Evolutionary conservation across 495 filamentous ascomycete species (phyloP).

Genomic region (Chaetomium tenue): DNA sequence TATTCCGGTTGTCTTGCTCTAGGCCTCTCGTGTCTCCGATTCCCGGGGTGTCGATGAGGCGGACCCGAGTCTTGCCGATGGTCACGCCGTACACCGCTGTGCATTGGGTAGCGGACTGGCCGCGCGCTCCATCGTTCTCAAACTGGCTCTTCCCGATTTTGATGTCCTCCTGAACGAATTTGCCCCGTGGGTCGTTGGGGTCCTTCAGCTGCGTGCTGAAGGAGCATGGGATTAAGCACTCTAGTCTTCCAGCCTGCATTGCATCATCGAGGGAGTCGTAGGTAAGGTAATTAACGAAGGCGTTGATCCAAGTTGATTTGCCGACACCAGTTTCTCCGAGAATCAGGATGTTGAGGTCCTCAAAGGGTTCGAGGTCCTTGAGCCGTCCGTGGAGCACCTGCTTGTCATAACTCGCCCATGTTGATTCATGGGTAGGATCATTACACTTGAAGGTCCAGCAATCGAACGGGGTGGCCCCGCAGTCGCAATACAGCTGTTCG

Average conservation of each 20-base stretch:
- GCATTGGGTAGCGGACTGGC: constrained; percentile 43
- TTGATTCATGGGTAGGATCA: constrained; percentile 23
- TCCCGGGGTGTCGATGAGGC: constrained; percentile 49
- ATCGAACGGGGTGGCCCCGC: constrained; percentile 31
- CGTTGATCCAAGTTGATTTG: constrained; percentile 50
- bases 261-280: constrained; percentile 40
- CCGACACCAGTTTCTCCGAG: constrained; percentile 48
- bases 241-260: constrained; percentile 22
- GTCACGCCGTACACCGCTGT: constrained; percentile 38
- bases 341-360: constrained; percentile 46
- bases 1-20: constrained; percentile 42
- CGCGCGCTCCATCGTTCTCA: constrained; percentile 39
- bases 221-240: constrained; percentile 42
- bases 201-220: constrained; percentile 39
- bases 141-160: constrained; percentile 20
- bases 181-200: constrained; percentile 9
- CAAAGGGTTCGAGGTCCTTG: constrained; percentile 24
- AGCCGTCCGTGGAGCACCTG: not conserved
- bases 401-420: not conserved
- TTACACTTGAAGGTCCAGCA: constrained; percentile 38
- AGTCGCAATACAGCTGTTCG: constrained; percentile 40
- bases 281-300: constrained; percentile 46
- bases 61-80: constrained; percentile 30
- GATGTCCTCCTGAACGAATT: constrained; percentile 30
- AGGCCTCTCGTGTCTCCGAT: constrained; percentile 46